These are phyloP conservation scores for Acanthamoeba comandoni DNA, from an alignment of 208 protist species.

Conservation along the genomic window DNA sequence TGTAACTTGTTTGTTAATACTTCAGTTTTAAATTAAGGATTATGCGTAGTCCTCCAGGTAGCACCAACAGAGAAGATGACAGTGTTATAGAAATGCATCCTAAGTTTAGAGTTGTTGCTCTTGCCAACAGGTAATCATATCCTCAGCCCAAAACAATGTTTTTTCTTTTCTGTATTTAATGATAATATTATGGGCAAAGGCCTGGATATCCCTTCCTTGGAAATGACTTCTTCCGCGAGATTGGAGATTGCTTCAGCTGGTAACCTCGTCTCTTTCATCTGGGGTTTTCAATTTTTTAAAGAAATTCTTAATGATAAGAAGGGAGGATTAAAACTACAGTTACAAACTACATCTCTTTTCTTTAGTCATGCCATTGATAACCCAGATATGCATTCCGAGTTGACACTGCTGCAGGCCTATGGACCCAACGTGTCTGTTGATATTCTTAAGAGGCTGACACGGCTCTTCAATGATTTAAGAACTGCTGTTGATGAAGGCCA, in stretches of 20 bases:
- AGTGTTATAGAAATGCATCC: conserved; percentile 78
- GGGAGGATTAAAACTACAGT: no score
- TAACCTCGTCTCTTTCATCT: background rate
- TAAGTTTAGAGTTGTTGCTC: conserved; percentile 86
- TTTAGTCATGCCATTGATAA: conserved; percentile 92
- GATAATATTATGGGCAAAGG: conserved; percentile 52
- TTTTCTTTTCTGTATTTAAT: background rate
- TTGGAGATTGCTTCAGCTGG: conserved; percentile 92
- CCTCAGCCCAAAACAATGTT: background rate
- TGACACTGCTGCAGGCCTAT: conserved; percentile 82
- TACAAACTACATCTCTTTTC: background rate
- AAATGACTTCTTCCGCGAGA: conserved; percentile 94
- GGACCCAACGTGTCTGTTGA: conserved; percentile 76
- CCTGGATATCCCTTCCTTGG: conserved; percentile 95
- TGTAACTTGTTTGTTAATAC: background rate
- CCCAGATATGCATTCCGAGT: conserved; percentile 89
- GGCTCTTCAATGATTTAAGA: conserved; percentile 13
- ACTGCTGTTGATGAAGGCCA: conserved; percentile 83
- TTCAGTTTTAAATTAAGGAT: conserved; percentile 9
- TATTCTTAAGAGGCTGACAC: conserved; percentile 61
- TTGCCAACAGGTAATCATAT: conserved; percentile 77
- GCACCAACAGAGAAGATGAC: conserved; percentile 10
- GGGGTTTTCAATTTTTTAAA: conserved; percentile 9
- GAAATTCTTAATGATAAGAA: no score
- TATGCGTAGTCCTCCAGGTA: conserved; percentile 2